These are phyloP conservation scores for Nicotiana noctiflora DNA, from an alignment of 257 asterid genomes.

Conservation along the genomic window DNA sequence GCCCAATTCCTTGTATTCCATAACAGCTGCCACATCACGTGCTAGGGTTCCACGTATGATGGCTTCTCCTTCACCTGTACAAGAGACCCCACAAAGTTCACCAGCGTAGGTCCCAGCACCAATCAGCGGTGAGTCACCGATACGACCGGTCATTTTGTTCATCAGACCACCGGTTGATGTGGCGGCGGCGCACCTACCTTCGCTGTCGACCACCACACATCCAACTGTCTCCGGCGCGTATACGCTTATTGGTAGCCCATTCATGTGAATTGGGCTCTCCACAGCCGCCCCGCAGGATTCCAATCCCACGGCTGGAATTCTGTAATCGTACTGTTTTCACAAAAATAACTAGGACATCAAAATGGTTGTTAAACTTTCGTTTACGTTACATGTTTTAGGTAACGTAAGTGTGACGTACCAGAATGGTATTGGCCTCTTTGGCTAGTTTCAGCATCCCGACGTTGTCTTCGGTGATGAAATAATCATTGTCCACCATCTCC, in stretches of 20 bases:
- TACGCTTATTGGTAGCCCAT: conserved; percentile 75
- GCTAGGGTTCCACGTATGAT: conserved; percentile 93
- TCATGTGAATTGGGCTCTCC: conserved; percentile 62
- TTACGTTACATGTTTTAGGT: not conserved
- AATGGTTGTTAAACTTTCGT: not conserved
- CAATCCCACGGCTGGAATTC: conserved; percentile 47
- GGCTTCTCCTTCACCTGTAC: conserved; percentile 99
- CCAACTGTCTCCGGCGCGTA: conserved; percentile 96
- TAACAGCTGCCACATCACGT: conserved; percentile 90
- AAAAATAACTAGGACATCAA: not conserved
- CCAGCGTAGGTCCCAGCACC: conserved; percentile 92
- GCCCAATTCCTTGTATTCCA: conserved; percentile 78
- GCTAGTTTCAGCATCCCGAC: conserved; percentile 88
- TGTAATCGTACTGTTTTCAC: conserved; percentile 57
- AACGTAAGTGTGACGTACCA: conserved; percentile 30
- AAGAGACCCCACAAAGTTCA: conserved; percentile 71
- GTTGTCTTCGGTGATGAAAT: conserved; percentile 88
- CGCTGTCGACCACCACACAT: conserved; percentile 80
- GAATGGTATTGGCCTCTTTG: conserved; percentile 78
- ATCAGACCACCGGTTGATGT: conserved; percentile 95
- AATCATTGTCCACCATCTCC: conserved; percentile 67
- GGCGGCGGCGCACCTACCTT: conserved; percentile 89
- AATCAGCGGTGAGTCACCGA: conserved; percentile 88
- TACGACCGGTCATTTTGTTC: conserved; percentile 84
- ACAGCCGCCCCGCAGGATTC: conserved; percentile 47